phyloP scores from a whole-genome alignment of 352 stramenopile genomes.

The Globisporangium perplexum region DNA sequence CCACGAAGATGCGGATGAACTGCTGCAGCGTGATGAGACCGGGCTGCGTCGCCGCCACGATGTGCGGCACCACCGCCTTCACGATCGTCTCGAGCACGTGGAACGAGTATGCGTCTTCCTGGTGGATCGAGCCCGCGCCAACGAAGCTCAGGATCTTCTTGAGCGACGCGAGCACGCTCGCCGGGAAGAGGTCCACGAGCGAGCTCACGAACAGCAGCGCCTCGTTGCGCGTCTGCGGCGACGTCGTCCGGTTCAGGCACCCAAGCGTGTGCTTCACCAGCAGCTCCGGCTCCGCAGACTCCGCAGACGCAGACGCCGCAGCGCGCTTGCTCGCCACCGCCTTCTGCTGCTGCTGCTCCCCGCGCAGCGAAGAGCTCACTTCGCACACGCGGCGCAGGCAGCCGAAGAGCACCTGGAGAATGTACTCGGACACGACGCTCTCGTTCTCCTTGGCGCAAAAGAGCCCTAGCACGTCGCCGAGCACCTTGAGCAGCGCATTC shows the following conservation, averaged over 20 bases:
- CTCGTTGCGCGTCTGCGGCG: constrained; percentile 76
- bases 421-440: constrained; percentile 64
- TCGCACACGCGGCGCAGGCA: constrained; percentile 73
- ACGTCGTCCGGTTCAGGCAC: constrained; percentile 57
- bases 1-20: constrained; percentile 75
- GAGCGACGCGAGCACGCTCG: constrained; percentile 68
- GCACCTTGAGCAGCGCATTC: constrained; percentile 34
- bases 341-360: constrained; percentile 3
- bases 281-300: constrained; percentile 47
- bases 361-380: constrained; percentile 13
- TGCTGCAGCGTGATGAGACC: constrained; percentile 52
- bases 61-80: constrained; percentile 71
- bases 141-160: constrained; percentile 74
- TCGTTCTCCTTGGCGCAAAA: constrained; percentile 51
- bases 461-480: constrained; percentile 52
- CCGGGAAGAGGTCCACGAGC: constrained; percentile 68
- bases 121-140: constrained; percentile 44
- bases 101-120: constrained; percentile 85
- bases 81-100: constrained; percentile 85
- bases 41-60: constrained; percentile 23
- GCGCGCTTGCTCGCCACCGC: constrained; percentile 2
- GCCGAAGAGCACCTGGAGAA: constrained; percentile 75
- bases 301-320: constrained; percentile 8
- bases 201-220: constrained; percentile 76
- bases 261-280: constrained; percentile 79